phyloP scores from a whole-genome alignment of 164 flowering plant species.

The Vitis amurensis region DNA sequence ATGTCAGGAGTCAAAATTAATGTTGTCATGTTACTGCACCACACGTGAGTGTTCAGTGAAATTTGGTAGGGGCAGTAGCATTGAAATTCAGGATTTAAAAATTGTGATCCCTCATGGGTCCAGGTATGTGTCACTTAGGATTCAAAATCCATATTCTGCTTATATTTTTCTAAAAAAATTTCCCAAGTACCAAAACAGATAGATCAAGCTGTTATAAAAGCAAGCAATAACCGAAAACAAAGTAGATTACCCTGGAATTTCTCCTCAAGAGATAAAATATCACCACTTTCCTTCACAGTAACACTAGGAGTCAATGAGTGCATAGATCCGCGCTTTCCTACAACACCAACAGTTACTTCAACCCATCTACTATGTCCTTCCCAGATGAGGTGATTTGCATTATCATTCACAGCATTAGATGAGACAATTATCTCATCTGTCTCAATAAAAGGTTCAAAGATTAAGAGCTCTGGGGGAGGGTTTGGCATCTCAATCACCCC shows the following conservation, averaged over 20 bases:
- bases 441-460: slow-evolving; percentile 93
- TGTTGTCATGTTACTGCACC: too few relatives aligned
- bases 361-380: slow-evolving; percentile 86
- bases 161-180: too few relatives aligned
- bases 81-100: too few relatives aligned
- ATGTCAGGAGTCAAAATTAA: too few relatives aligned
- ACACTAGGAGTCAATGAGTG: slow-evolving; percentile 82
- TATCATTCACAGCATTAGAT: slow-evolving; percentile 40
- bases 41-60: too few relatives aligned
- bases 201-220: too few relatives aligned
- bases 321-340: slow-evolving; percentile 77
- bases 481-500: slow-evolving; percentile 90
- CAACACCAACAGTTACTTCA: slow-evolving; percentile 86
- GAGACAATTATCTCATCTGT: slow-evolving; percentile 80
- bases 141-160: too few relatives aligned
- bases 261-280: slow-evolving; percentile 88
- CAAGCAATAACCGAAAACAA: background rate
- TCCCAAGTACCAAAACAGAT: too few relatives aligned
- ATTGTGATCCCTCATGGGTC: too few relatives aligned
- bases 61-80: too few relatives aligned
- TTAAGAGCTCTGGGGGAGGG: slow-evolving; percentile 76
- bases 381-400: slow-evolving; percentile 49
- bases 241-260: slow-evolving; percentile 75
- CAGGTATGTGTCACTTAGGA: too few relatives aligned
- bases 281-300: slow-evolving; percentile 90